phyloP scores from a whole-genome alignment of 208 protist species.

The Sergeia podlipaevii region DNA sequence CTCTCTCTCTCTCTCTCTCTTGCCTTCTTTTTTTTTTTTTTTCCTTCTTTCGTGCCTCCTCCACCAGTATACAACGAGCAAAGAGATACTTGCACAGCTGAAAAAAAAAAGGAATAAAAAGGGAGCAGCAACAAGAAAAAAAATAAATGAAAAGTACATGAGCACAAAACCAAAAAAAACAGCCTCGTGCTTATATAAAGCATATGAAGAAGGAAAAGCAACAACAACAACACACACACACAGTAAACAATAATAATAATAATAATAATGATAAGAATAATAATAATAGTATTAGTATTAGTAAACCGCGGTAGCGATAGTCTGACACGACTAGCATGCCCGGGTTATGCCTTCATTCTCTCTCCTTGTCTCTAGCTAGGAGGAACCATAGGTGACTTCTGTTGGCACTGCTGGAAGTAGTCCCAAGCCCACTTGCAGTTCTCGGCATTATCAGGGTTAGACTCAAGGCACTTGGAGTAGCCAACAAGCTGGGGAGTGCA shows the following conservation, averaged over 20 bases:
- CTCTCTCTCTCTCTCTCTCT: no score
- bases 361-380: conserved; percentile 3
- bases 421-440: conserved; percentile 89
- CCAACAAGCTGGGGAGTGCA: conserved; percentile 64
- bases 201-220: conserved; percentile 1
- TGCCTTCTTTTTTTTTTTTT: background rate
- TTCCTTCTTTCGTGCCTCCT: background rate
- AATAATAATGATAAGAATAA: conserved; percentile 10
- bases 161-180: no score
- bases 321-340: no score
- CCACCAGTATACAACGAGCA: background rate
- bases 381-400: conserved; percentile 16
- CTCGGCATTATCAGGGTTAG: conserved; percentile 47
- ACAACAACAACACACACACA: conserved; percentile 7
- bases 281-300: no score
- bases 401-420: conserved; percentile 80
- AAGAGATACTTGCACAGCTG: background rate
- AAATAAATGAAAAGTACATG: background rate
- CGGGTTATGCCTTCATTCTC: no score
- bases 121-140: background rate
- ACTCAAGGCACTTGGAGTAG: conserved; percentile 85
- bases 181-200: no score
- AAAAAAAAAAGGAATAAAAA: conserved; percentile 5
- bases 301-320: no score
- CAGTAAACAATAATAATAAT: conserved; percentile 4